Base-by-base conservation (phyloP, 2,329 filamentous ascomycete species). In the Trichoderma aggressivum region DNA sequence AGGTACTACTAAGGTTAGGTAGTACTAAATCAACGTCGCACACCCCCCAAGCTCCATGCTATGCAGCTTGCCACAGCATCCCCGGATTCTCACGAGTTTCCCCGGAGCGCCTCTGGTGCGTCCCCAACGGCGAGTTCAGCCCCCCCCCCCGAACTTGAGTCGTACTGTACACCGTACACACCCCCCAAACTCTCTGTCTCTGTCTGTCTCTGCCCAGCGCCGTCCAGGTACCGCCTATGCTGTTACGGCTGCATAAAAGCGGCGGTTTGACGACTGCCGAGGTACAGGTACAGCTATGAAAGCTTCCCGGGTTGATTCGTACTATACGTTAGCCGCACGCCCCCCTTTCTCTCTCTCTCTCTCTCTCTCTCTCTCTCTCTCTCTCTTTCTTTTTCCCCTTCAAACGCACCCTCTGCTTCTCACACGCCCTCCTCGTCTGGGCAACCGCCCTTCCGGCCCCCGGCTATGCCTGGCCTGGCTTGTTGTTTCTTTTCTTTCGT, bases 41-140 rank as follows among this genome's bases (percentile, higher is more conserved):
- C 56, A 59, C 56, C 28, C 55, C 55, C 67, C 59, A 53, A 63
- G 47, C 59, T 43, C 24, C 21, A 59, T 59, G 56, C 26, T 47
- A 63, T 66, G 67, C 59, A 63, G 67, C 59, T 63, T 56, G 68
- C 59, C 58, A 70, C 47, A 70, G n/a, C 55, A 64, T 63, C 69
- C 69, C 69, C 69, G 69, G 69, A 70, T 70, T 70, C 61, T 39
- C 47, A 50, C 30, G 53, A 58, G 53, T 47, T 70, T 70, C 68
- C 69, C 69, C 50, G 60, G 61, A 34, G 50, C 60, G 34, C 55
- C 67, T 70, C 24, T 47, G 28, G 65, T 28, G 56, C 39, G 36
- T 56, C 56, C 50, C 32, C 30, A 66, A 56, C 43, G 63, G 32
- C 56, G 18, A 53, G 21, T 53, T 50, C 58, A 32, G 56, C 24